Evolutionary conservation across 345 rosid genomes (phyloP).

Genomic region (Rhizophora mangle): DNA sequence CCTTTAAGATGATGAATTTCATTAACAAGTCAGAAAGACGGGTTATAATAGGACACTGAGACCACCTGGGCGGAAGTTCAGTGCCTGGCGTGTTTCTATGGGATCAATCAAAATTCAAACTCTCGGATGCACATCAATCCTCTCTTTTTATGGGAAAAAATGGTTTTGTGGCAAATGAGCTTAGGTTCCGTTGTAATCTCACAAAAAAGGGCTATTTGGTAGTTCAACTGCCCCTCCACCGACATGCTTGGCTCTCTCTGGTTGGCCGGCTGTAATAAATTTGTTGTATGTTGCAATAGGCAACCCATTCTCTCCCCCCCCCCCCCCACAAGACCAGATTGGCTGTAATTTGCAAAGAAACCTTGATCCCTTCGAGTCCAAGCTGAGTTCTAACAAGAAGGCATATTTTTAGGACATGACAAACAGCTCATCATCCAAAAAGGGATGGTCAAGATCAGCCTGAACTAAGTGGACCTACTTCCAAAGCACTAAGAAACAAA

Average conservation of each 20-base stretch:
- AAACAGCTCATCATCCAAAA: conserved; percentile 40
- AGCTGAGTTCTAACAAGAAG: background rate
- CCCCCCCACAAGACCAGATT: background rate
- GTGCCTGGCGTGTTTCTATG: too few relatives aligned
- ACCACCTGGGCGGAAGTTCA: too few relatives aligned
- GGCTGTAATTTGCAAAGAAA: conserved; percentile 1
- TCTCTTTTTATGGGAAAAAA: too few relatives aligned
- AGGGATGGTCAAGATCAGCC: conserved; percentile 42
- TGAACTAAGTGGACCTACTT: too few relatives aligned
- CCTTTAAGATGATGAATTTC: too few relatives aligned
- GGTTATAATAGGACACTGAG: too few relatives aligned
- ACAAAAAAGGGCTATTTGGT: background rate
- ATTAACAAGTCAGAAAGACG: too few relatives aligned
- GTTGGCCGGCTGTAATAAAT: too few relatives aligned
- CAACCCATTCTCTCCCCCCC: background rate
- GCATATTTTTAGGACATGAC: conserved; percentile 19
- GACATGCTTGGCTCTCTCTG: background rate
- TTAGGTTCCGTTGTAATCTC: background rate
- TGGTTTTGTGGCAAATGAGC: too few relatives aligned
- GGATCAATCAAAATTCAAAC: too few relatives aligned
- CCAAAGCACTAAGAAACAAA: conserved; percentile 38
- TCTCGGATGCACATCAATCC: too few relatives aligned
- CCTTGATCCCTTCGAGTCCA: conserved; percentile 15
- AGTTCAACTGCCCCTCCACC: background rate
- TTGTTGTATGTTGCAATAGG: background rate